Evolutionary conservation across 1,284 basidiomycete genomes (phyloP).

Genomic region (Apiotrichum brassicae): DNA sequence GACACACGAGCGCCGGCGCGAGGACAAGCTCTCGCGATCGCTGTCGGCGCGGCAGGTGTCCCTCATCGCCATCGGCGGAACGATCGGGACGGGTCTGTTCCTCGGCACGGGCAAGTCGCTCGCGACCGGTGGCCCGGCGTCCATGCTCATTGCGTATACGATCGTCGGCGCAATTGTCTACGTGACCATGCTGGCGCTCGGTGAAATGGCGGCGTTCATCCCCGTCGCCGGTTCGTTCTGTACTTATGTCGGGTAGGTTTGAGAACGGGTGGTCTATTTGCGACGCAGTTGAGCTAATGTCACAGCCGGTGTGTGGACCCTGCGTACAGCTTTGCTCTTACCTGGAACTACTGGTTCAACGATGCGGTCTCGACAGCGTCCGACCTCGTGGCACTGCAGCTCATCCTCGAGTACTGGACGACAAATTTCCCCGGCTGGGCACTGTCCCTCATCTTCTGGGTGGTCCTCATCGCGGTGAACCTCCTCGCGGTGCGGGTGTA

Average conservation of each 20-base stretch:
- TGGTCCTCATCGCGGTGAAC: slow-evolving; percentile 55
- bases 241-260: slow-evolving; percentile 54
- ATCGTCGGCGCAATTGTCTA: slow-evolving; percentile 44
- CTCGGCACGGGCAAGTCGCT: slow-evolving; percentile 14
- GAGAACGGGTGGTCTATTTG: background rate
- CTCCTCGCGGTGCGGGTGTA: slow-evolving; percentile 24
- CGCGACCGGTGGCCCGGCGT: slow-evolving; percentile 46
- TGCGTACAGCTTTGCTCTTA: slow-evolving; percentile 71
- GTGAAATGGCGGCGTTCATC: slow-evolving; percentile 48
- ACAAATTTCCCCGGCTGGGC: slow-evolving; percentile 59
- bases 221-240: slow-evolving; percentile 63
- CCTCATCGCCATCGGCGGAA: slow-evolving; percentile 29
- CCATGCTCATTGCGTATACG: slow-evolving; percentile 15
- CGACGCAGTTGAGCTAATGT: background rate
- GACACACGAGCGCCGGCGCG: background rate
- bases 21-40: slow-evolving; percentile 9
- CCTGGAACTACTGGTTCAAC: slow-evolving; percentile 77
- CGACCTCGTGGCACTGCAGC: slow-evolving; percentile 67
- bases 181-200: slow-evolving; percentile 47
- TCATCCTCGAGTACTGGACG: slow-evolving; percentile 72
- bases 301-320: slow-evolving; percentile 50
- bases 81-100: slow-evolving; percentile 11
- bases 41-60: slow-evolving; percentile 9
- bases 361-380: slow-evolving; percentile 63
- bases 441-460: slow-evolving; percentile 60